phyloP scores from a whole-genome alignment of 2,329 filamentous ascomycete species.

The Alternaria atra region DNA sequence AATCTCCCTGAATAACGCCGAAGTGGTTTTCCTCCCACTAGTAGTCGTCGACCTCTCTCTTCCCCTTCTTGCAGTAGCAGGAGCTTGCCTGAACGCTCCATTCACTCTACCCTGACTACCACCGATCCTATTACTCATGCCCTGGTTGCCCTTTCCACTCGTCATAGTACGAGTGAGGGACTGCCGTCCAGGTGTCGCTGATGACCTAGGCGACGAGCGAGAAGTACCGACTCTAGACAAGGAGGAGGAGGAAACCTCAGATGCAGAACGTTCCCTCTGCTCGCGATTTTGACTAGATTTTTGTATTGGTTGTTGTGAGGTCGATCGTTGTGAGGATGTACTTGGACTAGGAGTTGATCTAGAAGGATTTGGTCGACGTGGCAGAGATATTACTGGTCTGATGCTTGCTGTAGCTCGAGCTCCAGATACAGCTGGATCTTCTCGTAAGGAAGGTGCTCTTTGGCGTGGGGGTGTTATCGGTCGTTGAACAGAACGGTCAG shows the following conservation, averaged over 20 bases:
- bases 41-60: neutral
- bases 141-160: conserved; percentile 23
- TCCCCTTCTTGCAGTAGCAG: neutral
- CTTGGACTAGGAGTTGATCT: neutral
- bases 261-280: conserved; percentile 12
- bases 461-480: conserved; percentile 16
- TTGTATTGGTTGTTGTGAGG: conserved; percentile 4
- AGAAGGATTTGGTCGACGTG: neutral
- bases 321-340: neutral
- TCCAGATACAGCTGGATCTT: conserved; percentile 13
- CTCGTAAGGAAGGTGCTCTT: neutral
- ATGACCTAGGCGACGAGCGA: neutral
- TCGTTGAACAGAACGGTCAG: neutral
- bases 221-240: neutral
- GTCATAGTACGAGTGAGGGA: conserved; percentile 35
- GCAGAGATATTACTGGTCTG: neutral
- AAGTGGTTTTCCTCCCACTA: conserved; percentile 32
- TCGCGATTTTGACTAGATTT: neutral
- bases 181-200: conserved; percentile 9
- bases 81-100: neutral
- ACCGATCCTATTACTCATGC: conserved; percentile 21
- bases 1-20: conserved; percentile 39
- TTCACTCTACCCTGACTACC: conserved; percentile 1
- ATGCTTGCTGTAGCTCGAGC: neutral
- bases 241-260: conserved; percentile 2